Base-by-base conservation (phyloP, 768 basidiomycete genomes). In the Lactarius trivialis region DNA sequence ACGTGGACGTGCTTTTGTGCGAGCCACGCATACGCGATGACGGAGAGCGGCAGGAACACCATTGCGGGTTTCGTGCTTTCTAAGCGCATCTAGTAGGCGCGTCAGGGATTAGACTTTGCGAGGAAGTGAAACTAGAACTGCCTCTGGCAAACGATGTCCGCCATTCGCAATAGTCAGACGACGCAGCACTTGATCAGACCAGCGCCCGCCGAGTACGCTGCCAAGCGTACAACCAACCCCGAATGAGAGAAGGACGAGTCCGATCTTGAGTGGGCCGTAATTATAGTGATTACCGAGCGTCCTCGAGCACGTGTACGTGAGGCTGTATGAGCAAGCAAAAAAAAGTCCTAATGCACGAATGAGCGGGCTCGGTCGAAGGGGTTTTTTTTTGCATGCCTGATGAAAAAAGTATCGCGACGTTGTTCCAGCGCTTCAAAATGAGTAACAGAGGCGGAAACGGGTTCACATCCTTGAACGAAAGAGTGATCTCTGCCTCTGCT, bases 1-100 rank as follows among this genome's bases (percentile, higher is more conserved):
- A 93, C 75, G 67, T 88, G 79, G 3, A 84, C 76, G 39, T 82
- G 82, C 62, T 84, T 71, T 58, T 87, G 74, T 53, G 79, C 83
- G 6, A 86, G 78, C 93, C 92, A 95, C 4, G 82, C 93, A 69
- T 89, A 90, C 0, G 79, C 85, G 39, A 89, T 65, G 37, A 87
- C 79, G 15, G 80, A 79, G 0, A 78, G 79, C 7, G 93, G 86
- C 19, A 85, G 74, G 60, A 87, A 67, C 15, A 82, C 68, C 71
- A 91, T 79, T 12, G 82, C 84, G 17, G 78, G 66, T 32, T 80
- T 76, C 0, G 85, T 84, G 67, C 86, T 86, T 69, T 81, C 77
- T 24, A 93, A 71, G 7, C 91, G 84, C 83, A 90, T 89, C 88
- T 90, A 66, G 19, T 12, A 45, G 55, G 17, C 28, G 37, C 6